These are phyloP conservation scores for Bryopsis sp. DNA, from an alignment of 139 green algal genomes.

Conservation along the genomic window DNA sequence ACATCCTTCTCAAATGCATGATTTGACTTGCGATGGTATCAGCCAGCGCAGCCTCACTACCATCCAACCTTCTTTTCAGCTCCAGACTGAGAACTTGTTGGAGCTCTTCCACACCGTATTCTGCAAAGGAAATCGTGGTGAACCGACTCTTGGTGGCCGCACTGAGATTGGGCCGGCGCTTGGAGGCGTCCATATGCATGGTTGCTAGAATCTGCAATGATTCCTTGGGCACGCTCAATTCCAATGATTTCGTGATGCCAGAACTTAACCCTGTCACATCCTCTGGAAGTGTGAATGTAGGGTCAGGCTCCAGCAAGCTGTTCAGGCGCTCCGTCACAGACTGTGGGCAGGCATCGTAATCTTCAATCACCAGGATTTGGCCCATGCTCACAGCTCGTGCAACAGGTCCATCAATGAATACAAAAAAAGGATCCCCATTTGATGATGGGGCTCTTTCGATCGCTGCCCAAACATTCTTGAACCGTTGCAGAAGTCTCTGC, in stretches of 20 bases:
- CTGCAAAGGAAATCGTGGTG: no score
- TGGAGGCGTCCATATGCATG: not conserved
- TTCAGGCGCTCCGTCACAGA: constrained; percentile 36
- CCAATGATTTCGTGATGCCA: no score
- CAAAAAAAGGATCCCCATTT: constrained; percentile 20
- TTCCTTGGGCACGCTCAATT: not conserved
- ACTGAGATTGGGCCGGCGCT: constrained; percentile 15
- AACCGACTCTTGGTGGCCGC: constrained; percentile 28
- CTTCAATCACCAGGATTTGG: constrained; percentile 28
- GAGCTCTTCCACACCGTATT: no score
- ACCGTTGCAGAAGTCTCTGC: not conserved
- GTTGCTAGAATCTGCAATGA: not conserved
- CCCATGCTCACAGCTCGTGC: constrained; percentile 24
- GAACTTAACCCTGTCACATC: constrained; percentile 6
- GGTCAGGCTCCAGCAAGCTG: constrained; percentile 32
- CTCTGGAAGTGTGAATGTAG: constrained; percentile 25
- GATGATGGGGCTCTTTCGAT: not conserved
- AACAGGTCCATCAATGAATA: constrained; percentile 35
- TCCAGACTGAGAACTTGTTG: no score
- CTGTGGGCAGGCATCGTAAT: constrained; percentile 27
- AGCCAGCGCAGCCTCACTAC: not conserved
- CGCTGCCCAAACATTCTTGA: not conserved
- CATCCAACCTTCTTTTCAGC: not conserved
- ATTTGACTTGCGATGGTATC: not conserved
- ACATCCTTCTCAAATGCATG: not conserved